phyloP scores from a whole-genome alignment of 1,284 basidiomycete genomes.

The Tilletia walkeri region DNA sequence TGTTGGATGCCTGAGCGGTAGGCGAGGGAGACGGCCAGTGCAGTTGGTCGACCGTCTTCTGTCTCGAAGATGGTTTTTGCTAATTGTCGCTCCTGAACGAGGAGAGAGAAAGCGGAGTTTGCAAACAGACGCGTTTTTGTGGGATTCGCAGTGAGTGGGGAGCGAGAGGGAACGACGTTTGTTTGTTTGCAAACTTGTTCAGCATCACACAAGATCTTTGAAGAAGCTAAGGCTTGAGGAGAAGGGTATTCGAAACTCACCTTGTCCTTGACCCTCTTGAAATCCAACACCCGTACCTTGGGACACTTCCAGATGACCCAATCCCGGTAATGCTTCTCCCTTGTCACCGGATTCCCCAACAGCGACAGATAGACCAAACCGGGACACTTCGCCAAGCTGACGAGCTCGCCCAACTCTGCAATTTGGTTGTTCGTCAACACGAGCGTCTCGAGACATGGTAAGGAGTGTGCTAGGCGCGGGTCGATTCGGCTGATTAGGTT shows the following conservation, averaged over 20 bases:
- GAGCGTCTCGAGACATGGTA: constrained; percentile 78
- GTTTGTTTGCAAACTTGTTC: too few relatives aligned
- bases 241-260: constrained; percentile 61
- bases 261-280: constrained; percentile 91
- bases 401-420: constrained; percentile 72
- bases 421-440: constrained; percentile 58
- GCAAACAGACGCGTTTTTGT: too few relatives aligned
- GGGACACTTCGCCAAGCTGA: constrained; percentile 73
- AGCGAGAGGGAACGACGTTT: too few relatives aligned
- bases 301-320: constrained; percentile 66
- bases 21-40: constrained; percentile 6
- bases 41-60: constrained; percentile 9
- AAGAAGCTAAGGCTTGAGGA: not conserved
- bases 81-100: constrained; percentile 16
- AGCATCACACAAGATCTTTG: too few relatives aligned
- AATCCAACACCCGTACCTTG: constrained; percentile 86
- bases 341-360: constrained; percentile 83
- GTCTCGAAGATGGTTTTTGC: constrained; percentile 20
- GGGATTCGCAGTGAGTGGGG: too few relatives aligned
- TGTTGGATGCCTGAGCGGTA: not conserved
- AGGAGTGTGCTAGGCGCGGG: constrained; percentile 72
- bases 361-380: constrained; percentile 78
- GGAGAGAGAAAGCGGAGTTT: not conserved
- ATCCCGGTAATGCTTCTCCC: constrained; percentile 94
- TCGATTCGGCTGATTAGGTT: constrained; percentile 83